Base-by-base conservation (phyloP, 176 grass and related monocot genomes). In the Oryza meyeriana region DNA sequence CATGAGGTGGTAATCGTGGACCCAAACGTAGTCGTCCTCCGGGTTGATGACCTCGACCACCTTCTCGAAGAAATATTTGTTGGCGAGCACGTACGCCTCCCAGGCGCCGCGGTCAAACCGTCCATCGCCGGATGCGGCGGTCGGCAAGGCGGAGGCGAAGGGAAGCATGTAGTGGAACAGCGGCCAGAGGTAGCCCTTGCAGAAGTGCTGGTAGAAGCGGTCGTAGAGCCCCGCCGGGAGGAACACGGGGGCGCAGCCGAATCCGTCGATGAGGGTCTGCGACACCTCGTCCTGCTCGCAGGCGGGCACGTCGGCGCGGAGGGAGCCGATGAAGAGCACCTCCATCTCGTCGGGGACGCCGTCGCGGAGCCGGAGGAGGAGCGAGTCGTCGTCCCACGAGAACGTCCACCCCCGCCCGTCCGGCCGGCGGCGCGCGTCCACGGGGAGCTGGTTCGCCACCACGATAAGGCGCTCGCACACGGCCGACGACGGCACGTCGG, bases 81-180 rank as follows among this genome's bases (percentile, higher is more conserved):
- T 97, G 22, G 91, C 91, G 29, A 92, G 89, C 31, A 97, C 89
- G 33, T 97, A 97, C 0, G 91, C 85, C 87, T 94, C 89, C 94
- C 94, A 97, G 5, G 90, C 45, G 25, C 41, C 63, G 10, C 94
- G 91, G 65, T 94, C 94, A 34, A 97, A 97, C 16, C 87, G 83
- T 2, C 76, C 76, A 0, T 86, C 28, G 72, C 41, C 12, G 45
- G 73, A 28, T 4, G 73, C 12, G 25, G 39, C 39, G 11, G 17
- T 20, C n/a, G 61, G 1, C 29, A 69, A 50, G 8, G 32, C 57
- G 66, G 79, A 4, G 41, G 87, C 84, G 36, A 83, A 88, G 11
- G 94, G 94, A 33, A 97, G 87, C 94, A 97, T 97, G 94, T 97
- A 94, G 68, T 97, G 94, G 83, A 97, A 97, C n/a, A 97, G 87